phyloP scores from a whole-genome alignment of 441 rosid species.

The Syzygium malaccense region DNA sequence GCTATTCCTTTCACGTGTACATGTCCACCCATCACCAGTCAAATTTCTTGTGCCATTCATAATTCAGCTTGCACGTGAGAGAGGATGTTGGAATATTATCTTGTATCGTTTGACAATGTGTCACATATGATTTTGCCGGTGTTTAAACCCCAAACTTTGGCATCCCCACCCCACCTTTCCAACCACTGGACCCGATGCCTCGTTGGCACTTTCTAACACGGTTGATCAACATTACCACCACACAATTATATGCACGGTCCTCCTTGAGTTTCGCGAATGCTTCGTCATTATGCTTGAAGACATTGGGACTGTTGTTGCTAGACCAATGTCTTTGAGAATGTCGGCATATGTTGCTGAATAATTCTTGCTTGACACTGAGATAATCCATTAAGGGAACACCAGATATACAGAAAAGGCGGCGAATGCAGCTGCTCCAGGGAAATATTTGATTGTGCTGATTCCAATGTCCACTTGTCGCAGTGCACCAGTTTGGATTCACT shows the following conservation, averaged over 20 bases:
- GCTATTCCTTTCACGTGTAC: not conserved
- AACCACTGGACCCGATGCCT: not conserved
- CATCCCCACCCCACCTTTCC: not conserved
- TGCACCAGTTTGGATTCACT: not conserved
- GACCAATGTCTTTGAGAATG: not conserved
- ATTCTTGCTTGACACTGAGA: not conserved
- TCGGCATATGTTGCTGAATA: not conserved
- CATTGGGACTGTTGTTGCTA: not conserved
- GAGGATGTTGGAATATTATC: not conserved
- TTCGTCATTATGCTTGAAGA: not conserved
- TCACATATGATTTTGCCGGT: not conserved
- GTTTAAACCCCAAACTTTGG: not conserved
- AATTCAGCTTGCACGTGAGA: not conserved
- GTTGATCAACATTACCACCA: not conserved
- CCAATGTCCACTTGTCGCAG: not conserved
- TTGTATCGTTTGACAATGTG: accelerated
- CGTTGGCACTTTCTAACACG: not conserved
- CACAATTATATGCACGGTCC: not conserved
- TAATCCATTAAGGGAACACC: not conserved
- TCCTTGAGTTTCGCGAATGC: not conserved
- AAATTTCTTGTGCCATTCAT: not conserved
- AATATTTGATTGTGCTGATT: not conserved
- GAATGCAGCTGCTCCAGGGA: not conserved
- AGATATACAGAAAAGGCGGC: not conserved
- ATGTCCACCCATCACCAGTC: not conserved